phyloP scores from a whole-genome alignment of 805 yeast genomes.

The Millerozyma acaciae region DNA sequence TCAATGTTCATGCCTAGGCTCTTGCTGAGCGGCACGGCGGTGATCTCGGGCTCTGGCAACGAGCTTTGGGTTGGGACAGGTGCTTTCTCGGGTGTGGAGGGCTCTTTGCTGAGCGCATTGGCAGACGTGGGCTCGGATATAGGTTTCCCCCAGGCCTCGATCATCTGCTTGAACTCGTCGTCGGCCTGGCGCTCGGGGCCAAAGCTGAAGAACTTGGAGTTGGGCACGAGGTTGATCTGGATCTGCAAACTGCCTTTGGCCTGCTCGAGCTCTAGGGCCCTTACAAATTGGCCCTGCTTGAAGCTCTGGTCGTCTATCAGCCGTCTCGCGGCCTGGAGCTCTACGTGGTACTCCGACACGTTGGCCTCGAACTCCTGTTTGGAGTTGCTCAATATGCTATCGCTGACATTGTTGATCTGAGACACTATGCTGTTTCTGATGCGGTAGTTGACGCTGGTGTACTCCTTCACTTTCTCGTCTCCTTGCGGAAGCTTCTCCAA shows the following conservation, averaged over 20 bases:
- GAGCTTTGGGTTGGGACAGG: background rate
- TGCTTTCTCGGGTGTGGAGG: background rate
- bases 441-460: conserved; percentile 12
- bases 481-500: conserved; percentile 14
- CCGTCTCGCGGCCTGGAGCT: conserved; percentile 8
- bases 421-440: conserved; percentile 26
- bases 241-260: conserved; percentile 7
- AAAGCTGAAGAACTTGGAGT: conserved; percentile 12
- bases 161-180: conserved; percentile 6
- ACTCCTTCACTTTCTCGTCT: conserved; percentile 4
- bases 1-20: conserved; percentile 22
- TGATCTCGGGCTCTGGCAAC: background rate
- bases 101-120: background rate
- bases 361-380: conserved; percentile 22
- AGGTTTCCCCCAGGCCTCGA: conserved; percentile 21
- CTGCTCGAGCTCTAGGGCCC: conserved; percentile 5
- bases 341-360: conserved; percentile 18
- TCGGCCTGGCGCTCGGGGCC: conserved; percentile 10
- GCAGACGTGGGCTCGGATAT: conserved; percentile 6
- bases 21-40: conserved; percentile 9
- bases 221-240: conserved; percentile 13
- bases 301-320: conserved; percentile 9
- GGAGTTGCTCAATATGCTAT: conserved; percentile 21
- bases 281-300: conserved; percentile 16
- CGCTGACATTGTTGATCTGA: conserved; percentile 30